phyloP scores from a whole-genome alignment of 202 grass and related monocot species.

The Musa balbisiana region DNA sequence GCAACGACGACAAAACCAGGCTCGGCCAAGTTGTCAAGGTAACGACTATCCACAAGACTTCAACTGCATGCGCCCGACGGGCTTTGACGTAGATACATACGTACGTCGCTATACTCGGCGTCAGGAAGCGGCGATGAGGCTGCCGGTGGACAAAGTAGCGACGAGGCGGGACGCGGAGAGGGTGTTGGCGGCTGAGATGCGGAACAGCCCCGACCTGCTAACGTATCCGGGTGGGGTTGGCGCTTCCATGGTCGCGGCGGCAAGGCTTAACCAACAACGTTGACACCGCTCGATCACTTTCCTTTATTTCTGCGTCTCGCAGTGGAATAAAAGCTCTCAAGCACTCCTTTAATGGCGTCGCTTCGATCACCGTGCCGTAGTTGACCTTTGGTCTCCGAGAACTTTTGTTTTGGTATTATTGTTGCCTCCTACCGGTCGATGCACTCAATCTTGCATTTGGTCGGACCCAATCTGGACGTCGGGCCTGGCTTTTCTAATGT shows the following conservation, averaged over 20 bases:
- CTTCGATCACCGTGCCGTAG: too few relatives aligned
- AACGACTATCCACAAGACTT: background rate
- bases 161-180: background rate
- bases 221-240: background rate
- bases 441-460: too few relatives aligned
- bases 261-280: background rate
- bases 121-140: background rate
- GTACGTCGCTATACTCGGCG: background rate
- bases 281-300: background rate
- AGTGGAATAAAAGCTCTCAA: too few relatives aligned
- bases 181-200: background rate
- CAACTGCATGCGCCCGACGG: too few relatives aligned
- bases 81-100: background rate
- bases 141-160: background rate
- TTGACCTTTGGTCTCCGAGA: too few relatives aligned
- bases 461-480: too few relatives aligned
- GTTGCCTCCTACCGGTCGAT: too few relatives aligned
- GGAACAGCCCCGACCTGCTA: background rate
- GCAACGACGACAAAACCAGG: constrained; percentile 26
- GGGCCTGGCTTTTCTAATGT: too few relatives aligned
- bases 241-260: background rate
- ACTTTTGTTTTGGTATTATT: too few relatives aligned
- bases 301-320: too few relatives aligned
- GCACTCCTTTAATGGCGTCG: too few relatives aligned
- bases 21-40: constrained; percentile 40